phyloP scores from a whole-genome alignment of 345 rosid species.

The Bruguiera sexangula region DNA sequence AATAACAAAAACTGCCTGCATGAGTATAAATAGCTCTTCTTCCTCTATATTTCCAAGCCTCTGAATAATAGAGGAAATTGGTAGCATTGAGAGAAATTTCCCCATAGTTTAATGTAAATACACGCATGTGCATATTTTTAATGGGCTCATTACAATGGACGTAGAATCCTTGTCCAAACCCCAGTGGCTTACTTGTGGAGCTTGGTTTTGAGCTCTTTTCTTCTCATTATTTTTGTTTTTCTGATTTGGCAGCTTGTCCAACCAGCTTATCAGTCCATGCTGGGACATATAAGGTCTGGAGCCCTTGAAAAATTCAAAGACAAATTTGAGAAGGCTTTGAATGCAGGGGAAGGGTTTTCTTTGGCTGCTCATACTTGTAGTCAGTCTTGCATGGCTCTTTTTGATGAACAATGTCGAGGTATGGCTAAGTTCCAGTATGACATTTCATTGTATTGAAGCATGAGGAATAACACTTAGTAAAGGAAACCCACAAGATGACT shows the following conservation, averaged over 20 bases:
- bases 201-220: background rate
- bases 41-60: too few relatives aligned
- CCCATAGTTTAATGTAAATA: too few relatives aligned
- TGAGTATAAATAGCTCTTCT: too few relatives aligned
- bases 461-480: background rate
- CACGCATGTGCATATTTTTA: too few relatives aligned
- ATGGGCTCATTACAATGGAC: too few relatives aligned
- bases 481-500: background rate
- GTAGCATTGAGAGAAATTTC: too few relatives aligned
- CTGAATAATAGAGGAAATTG: too few relatives aligned
- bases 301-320: constrained; percentile 70
- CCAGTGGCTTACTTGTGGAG: background rate
- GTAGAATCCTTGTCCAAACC: background rate
- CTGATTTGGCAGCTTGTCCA: constrained; percentile 65
- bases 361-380: constrained; percentile 52
- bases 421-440: constrained; percentile 11
- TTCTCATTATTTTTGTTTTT: constrained; percentile 19
- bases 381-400: constrained; percentile 44
- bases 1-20: too few relatives aligned
- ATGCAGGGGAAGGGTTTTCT: constrained; percentile 79
- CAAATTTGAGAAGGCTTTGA: constrained; percentile 72
- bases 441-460: background rate
- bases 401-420: constrained; percentile 82
- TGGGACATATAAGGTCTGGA: constrained; percentile 73
- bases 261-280: constrained; percentile 75